Conservation (phyloP, 805 yeast species). For the Torulaspora franciscae region DNA sequence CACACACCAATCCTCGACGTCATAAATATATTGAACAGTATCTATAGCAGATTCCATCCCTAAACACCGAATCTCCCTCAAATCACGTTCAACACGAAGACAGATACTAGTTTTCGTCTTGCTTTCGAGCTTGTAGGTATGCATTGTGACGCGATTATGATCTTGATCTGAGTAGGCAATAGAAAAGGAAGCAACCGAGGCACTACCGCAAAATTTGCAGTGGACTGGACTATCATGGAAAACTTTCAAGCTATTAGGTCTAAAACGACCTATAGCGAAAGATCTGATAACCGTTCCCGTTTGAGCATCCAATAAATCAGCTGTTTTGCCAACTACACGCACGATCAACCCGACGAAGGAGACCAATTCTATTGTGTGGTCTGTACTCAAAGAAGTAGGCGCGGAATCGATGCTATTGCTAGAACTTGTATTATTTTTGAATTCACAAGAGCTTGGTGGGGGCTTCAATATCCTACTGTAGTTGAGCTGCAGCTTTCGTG, state of each 20-base stretch:
- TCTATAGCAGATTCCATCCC: conserved; percentile 77
- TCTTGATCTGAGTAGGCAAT: conserved; percentile 51
- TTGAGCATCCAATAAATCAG: conserved; percentile 71
- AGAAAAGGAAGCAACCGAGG: conserved; percentile 67
- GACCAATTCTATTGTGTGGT: conserved; percentile 46
- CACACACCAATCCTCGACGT: conserved; percentile 73
- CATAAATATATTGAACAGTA: conserved; percentile 58
- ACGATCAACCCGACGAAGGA: conserved; percentile 74
- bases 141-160: conserved; percentile 46
- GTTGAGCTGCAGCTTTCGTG: conserved; percentile 46
- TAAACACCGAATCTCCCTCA: conserved; percentile 82
- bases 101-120: conserved; percentile 77
- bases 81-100: conserved; percentile 86
- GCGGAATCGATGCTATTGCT: neutral
- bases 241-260: conserved; percentile 55
- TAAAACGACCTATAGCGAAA: conserved; percentile 58
- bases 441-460: conserved; percentile 24
- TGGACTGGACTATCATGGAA: conserved; percentile 83
- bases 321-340: conserved; percentile 49
- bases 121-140: conserved; percentile 67
- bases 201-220: conserved; percentile 88
- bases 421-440: neutral
- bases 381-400: conserved; percentile 9
- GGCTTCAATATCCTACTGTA: conserved; percentile 41
- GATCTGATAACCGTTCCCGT: conserved; percentile 66